Percentiles rank a stretch among this genome's conserved stretches.
Conservation (phyloP, 2,329 filamentous ascomycete genomes). For the Sordariomycetes sp. region DNA sequence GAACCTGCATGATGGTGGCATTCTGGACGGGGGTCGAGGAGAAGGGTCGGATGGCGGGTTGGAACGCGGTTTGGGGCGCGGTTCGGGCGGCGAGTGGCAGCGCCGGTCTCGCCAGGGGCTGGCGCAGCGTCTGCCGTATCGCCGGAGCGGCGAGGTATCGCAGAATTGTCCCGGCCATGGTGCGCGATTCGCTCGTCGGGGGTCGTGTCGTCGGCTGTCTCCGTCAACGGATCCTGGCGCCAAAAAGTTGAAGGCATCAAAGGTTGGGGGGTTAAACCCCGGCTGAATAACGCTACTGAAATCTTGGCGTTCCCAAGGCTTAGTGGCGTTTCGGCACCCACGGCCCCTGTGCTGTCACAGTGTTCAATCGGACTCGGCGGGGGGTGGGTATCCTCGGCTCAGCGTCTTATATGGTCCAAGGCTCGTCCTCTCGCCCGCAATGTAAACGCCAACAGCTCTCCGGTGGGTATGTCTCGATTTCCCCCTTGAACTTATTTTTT, state of each 20-base stretch:
- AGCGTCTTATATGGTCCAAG: neutral
- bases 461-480: neutral
- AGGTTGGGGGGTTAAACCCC: neutral
- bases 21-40: slow-evolving; percentile 43
- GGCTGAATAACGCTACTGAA: neutral
- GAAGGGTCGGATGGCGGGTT: slow-evolving; percentile 31
- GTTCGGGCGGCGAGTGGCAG: slow-evolving; percentile 18
- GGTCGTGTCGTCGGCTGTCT: neutral
- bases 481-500: neutral
- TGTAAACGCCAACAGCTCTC: neutral
- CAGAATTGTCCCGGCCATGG: slow-evolving; percentile 6
- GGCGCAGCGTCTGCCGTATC: slow-evolving; percentile 8
- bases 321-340: neutral
- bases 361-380: neutral
- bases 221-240: neutral
- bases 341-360: no score
- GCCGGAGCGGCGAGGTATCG: slow-evolving; percentile 5
- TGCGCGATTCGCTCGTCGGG: neutral
- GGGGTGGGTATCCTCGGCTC: slow-evolving; percentile 14
- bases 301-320: neutral
- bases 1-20: slow-evolving; percentile 65
- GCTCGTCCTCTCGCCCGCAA: neutral
- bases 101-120: slow-evolving; percentile 17
- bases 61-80: slow-evolving; percentile 9
- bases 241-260: neutral